Conservation (phyloP, 176 grass and related monocot species). For the Hsuehochloa calcarea region DNA sequence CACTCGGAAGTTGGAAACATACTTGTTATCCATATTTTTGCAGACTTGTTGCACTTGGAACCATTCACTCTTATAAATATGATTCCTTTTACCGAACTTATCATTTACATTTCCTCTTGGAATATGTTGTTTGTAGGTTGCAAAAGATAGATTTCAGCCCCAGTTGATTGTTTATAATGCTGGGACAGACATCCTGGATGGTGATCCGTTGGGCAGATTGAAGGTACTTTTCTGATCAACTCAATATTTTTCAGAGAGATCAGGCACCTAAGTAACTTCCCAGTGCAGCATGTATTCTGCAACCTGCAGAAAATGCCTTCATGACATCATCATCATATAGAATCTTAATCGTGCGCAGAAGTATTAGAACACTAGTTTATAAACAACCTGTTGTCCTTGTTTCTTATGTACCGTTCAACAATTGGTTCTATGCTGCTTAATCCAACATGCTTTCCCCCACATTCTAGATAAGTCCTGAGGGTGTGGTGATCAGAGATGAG, state of each 20-base stretch:
- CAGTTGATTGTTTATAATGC: conserved; percentile 92
- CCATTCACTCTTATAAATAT: neutral
- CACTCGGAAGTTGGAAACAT: neutral
- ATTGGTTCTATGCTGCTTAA: neutral
- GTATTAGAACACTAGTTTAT: neutral
- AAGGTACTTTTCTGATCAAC: conserved; percentile 45
- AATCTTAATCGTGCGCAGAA: neutral
- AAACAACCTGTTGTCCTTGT: neutral
- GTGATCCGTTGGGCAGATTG: conserved; percentile 87
- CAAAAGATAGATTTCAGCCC: conserved; percentile 67
- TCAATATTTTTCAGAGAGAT: neutral
- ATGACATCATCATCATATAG: neutral
- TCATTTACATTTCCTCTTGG: conserved; percentile 16
- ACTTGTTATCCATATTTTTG: neutral
- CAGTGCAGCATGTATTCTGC: neutral
- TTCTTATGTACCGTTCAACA: neutral
- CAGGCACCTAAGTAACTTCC: neutral
- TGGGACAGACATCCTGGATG: conserved; percentile 92
- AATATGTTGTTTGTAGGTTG: conserved; percentile 45
- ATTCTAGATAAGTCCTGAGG: conserved; percentile 70
- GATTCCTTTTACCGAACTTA: conserved; percentile 4
- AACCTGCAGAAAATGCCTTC: neutral
- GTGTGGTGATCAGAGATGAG: conserved; percentile 81
- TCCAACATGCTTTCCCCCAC: neutral
- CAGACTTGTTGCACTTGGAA: neutral